phyloP scores from a whole-genome alignment of 495 filamentous ascomycete genomes.

The Daldinia loculata region DNA sequence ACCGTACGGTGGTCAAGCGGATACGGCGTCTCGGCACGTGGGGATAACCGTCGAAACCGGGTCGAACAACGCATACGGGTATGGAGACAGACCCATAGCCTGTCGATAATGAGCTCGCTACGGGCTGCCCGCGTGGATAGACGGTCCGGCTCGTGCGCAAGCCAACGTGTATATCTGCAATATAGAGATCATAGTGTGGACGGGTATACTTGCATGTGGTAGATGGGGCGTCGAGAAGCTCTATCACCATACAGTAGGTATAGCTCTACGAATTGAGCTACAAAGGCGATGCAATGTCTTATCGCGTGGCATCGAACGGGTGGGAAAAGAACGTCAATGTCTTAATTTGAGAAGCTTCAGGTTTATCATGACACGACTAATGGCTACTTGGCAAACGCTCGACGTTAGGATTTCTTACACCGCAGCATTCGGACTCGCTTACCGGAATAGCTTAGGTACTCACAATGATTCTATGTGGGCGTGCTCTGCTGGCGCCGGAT shows the following conservation, averaged over 20 bases:
- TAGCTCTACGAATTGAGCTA: not conserved
- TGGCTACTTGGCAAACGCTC: not conserved
- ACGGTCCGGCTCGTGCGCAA: not conserved
- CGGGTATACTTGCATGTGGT: not conserved
- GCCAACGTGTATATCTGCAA: not conserved
- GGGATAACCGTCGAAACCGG: constrained; percentile 8
- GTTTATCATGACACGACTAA: not conserved
- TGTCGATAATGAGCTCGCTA: not conserved
- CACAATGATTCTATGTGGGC: not conserved
- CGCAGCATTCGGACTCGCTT: not conserved
- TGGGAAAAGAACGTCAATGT: not conserved
- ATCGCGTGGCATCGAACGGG: not conserved
- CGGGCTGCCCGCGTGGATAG: not conserved
- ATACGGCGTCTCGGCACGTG: constrained; percentile 3
- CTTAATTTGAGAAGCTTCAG: not conserved
- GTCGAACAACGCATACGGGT: constrained; percentile 13
- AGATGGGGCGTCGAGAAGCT: not conserved
- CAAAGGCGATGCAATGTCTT: not conserved
- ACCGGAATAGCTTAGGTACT: not conserved
- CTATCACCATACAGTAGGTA: not conserved
- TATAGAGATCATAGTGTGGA: not conserved
- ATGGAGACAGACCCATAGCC: not conserved
- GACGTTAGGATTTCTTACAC: not conserved
- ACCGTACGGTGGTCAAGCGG: constrained; percentile 6
- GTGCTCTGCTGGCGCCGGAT: not conserved